phyloP scores from a whole-genome alignment of 73 alveolate species.

The Effrenium voratum region DNA sequence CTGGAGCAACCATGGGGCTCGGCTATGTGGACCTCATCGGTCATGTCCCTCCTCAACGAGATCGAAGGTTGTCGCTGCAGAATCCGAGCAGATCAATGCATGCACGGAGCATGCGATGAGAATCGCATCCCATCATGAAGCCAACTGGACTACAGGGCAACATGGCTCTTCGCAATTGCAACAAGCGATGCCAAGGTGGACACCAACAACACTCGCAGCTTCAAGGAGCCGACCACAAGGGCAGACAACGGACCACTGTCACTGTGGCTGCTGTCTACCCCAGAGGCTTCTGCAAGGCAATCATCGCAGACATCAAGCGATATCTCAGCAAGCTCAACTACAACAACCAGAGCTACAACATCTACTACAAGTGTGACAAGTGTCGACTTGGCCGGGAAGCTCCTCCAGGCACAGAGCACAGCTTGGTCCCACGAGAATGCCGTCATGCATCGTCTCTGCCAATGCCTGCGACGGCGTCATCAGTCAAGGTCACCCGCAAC shows the following conservation, averaged over 20 bases:
- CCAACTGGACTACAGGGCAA: slow-evolving; percentile 8
- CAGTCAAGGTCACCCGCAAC: not conserved
- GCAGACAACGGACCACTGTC: not conserved
- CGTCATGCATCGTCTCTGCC: not conserved
- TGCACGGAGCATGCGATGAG: too few relatives aligned
- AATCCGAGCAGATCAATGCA: too few relatives aligned
- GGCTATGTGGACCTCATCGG: too few relatives aligned
- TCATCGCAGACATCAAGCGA: slow-evolving; percentile 26
- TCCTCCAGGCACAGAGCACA: too few relatives aligned
- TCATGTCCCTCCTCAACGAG: too few relatives aligned
- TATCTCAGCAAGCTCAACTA: too few relatives aligned
- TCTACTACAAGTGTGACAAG: too few relatives aligned
- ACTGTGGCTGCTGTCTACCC: not conserved
- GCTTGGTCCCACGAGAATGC: too few relatives aligned
- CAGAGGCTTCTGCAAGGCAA: not conserved
- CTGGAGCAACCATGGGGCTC: too few relatives aligned
- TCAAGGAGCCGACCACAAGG: not conserved
- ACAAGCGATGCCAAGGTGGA: not conserved
- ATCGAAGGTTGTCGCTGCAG: too few relatives aligned
- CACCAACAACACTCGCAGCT: not conserved
- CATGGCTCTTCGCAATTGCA: not conserved
- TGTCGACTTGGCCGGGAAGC: too few relatives aligned
- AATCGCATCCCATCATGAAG: not conserved
- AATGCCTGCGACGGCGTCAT: not conserved
- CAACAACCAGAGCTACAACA: too few relatives aligned